Base-by-base conservation (phyloP, 495 filamentous ascomycete species). In the Xylaria longipes region DNA sequence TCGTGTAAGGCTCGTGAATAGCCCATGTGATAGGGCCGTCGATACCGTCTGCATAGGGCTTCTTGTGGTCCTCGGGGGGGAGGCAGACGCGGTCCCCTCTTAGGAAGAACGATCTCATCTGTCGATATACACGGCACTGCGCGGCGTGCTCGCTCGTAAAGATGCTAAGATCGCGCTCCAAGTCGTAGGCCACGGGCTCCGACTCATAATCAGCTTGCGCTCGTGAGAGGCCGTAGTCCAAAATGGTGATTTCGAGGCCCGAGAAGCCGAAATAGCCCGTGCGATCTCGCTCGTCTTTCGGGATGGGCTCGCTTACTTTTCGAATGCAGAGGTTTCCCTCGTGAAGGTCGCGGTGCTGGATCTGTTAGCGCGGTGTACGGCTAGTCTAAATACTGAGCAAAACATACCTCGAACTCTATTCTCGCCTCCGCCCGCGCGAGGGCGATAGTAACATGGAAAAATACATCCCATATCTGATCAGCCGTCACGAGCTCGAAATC, bases 191-290 rank as follows among this genome's bases (percentile, higher is more conserved):
- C 2, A 86, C 77, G 27, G 78, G 73, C 27, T 76, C 75, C 58
- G 78, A 62, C 5, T 81, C 78, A 37, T 71, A 37, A 37, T 75
- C 73, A 14, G 72, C 73, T 52, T 72, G 75, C 31, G 87, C 92
- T 22, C 94, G 89, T 0, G 93, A 97, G 46, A 97, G 88, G 1
- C 94, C 95, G 78, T 97, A 97, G 79, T 97, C 94, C 71, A 97
- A 93, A 35, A 97, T 87, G 0, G 94, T 97, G 9, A 93, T 89
- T 60, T 94, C 89, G 0, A 97, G 81, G 6, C 86, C 86, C 7
- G 92, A 93, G 69, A 86, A 85, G 1, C 91, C 91, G 70, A 94
- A 90, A 35, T 87, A 87, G 60, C 82, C 74, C 46, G 68, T 79
- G 45, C 63, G 71, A 70, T 41, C 80, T 74, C 29, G 82, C 75